Evolutionary conservation across 2,329 filamentous ascomycete genomes (phyloP).

Genomic region (Colletotrichum viniferum): DNA sequence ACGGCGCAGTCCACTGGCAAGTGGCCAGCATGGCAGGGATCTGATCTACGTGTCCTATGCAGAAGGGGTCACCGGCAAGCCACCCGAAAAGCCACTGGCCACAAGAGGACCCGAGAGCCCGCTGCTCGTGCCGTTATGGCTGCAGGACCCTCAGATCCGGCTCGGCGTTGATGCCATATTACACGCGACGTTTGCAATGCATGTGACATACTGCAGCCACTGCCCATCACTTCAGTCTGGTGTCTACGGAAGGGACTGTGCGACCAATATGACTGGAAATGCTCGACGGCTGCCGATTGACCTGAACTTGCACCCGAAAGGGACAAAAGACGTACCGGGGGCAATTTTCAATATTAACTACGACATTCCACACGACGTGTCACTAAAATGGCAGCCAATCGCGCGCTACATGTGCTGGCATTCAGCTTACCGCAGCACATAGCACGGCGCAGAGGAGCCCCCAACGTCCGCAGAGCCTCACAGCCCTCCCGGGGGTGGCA

Average conservation of each 20-base stretch:
- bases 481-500: background rate
- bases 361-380: background rate
- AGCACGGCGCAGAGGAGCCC: too few relatives aligned
- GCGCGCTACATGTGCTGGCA: background rate
- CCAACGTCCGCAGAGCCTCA: background rate
- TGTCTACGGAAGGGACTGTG: background rate
- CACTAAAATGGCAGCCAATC: background rate
- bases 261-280: background rate
- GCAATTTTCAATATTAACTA: background rate
- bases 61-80: background rate
- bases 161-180: background rate
- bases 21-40: background rate
- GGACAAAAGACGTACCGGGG: background rate
- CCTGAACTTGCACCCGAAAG: background rate
- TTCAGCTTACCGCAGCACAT: too few relatives aligned
- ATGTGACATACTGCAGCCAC: background rate
- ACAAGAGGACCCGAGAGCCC: background rate
- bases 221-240: background rate
- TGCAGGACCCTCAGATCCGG: background rate
- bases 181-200: background rate
- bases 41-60: background rate
- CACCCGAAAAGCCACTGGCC: background rate
- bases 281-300: background rate
- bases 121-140: background rate
- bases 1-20: background rate